Evolutionary conservation across 257 asterid genomes (phyloP).

Genomic region (Solanum habrochaites): DNA sequence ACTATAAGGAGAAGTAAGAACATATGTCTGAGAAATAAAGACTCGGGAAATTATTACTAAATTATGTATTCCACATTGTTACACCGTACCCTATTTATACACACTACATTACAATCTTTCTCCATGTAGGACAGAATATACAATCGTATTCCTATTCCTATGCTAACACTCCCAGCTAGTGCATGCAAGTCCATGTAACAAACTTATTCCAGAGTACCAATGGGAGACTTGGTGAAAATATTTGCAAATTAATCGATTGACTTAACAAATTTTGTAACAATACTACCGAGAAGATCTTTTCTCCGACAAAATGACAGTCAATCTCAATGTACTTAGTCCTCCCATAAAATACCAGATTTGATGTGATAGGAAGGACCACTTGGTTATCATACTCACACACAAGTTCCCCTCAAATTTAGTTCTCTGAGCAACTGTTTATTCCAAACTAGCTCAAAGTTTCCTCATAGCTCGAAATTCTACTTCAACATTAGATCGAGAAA

Average conservation of each 20-base stretch:
- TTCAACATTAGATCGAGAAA: neutral
- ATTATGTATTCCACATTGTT: neutral
- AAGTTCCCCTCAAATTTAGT: neutral
- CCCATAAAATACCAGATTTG: neutral
- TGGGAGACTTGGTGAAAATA: neutral
- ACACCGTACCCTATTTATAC: neutral
- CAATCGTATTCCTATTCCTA: neutral
- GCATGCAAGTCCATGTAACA: neutral
- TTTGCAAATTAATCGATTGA: neutral
- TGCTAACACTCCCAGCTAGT: neutral
- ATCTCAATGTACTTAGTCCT: neutral
- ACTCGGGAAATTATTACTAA: neutral
- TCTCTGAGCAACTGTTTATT: neutral
- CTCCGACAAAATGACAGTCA: neutral
- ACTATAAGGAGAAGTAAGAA: neutral
- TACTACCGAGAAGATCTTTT: neutral
- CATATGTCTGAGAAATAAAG: neutral
- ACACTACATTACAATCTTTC: neutral
- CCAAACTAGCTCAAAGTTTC: neutral
- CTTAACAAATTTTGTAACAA: neutral
- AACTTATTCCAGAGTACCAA: neutral
- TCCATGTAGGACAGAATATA: neutral
- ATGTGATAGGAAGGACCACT: neutral
- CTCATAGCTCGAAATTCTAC: neutral
- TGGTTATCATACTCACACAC: neutral